A percentile compares a stretch with the other conserved stretches of the same genome.
Evolutionary conservation across 2,329 filamentous ascomycete species (phyloP).

Genomic region (Aspergillus felis): DNA sequence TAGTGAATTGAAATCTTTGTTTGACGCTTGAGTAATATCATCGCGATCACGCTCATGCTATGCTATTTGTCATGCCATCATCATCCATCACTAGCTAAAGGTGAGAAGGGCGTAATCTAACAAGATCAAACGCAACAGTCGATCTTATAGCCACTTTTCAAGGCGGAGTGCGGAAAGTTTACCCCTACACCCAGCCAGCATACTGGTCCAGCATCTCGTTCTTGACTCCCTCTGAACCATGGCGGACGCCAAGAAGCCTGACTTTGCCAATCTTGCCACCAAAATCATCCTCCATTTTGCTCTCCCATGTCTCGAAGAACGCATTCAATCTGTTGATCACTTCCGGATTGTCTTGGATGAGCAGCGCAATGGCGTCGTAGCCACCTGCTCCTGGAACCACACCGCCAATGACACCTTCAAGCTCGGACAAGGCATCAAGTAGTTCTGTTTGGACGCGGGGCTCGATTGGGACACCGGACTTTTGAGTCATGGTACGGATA

Average conservation of each 20-base stretch:
- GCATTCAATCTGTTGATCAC: conserved; percentile 58
- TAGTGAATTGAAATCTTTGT: background rate
- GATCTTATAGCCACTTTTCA: background rate
- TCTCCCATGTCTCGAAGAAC: conserved; percentile 65
- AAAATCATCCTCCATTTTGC: conserved; percentile 41
- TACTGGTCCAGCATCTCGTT: conserved; percentile 39
- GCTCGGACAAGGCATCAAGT: conserved; percentile 66
- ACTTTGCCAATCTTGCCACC: conserved; percentile 45
- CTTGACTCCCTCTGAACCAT: conserved; percentile 44
- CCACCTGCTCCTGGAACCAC: conserved; percentile 93
- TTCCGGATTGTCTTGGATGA: conserved; percentile 69
- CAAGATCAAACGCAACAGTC: background rate
- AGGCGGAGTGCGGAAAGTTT: background rate
- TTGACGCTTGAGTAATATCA: background rate
- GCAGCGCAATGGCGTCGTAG: conserved; percentile 79
- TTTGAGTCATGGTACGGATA: conserved; percentile 71
- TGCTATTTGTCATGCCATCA: background rate
- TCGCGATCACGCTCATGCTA: background rate
- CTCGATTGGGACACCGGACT: conserved; percentile 81
- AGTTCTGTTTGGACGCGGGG: conserved; percentile 79
- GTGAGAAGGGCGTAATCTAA: background rate
- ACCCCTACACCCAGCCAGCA: conserved; percentile 31
- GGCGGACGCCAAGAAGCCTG: conserved; percentile 41
- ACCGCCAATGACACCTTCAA: conserved; percentile 81
- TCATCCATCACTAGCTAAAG: background rate